Base-by-base conservation (phyloP, 169 alveolate species). In the Babesia ovis region DNA sequence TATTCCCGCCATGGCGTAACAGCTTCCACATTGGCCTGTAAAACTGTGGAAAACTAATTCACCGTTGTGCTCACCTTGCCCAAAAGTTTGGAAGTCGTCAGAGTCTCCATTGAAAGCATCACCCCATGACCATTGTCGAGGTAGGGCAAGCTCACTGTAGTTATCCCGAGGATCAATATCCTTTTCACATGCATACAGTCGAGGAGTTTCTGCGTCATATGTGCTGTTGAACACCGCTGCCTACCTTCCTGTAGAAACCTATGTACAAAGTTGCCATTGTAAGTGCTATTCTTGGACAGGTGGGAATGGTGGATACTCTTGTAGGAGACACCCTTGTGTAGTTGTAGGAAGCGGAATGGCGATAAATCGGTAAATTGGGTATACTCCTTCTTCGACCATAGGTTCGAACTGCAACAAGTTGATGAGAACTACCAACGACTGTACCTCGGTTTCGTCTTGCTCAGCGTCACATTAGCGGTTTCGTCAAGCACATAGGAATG, bases 1-100 rank as follows among this genome's bases (percentile, higher is more conserved):
- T 16, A 92, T 84, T 39, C 96, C 85, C 23, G 98, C 79, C 54
- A 93, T 81, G 22, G 96, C 94, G 87, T 96, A 97, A 69, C 99
- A 97, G 35, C 97, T 94, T 22, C 99, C 99, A 74, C 99, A 97
- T 31, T 92, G 91, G 32, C 74, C 74, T 64, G 55, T 31, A 16
- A 35, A 56, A 70, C 1, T 67, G 57, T 22, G 2, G 4, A 18
- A n/a, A 11, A 43, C 22, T 20, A 1, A 16, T 45, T 11, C 18
- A 27, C 14, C 16, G 20, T 11, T 35, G 5, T 46, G n/a, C n/a
- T n/a, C n/a, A 61, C 89, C 83, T 62, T 81, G 83, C 22, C 81
- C 45, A 25, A 60, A 71, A 5, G 50, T 37, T 25, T 81, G 70
- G 32, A 81, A 84, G 27, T 66, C 69, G 37, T 81, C 80, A 22